Evolutionary conservation across 495 filamentous ascomycete species (phyloP).

Genomic region (Xylaria castorea): DNA sequence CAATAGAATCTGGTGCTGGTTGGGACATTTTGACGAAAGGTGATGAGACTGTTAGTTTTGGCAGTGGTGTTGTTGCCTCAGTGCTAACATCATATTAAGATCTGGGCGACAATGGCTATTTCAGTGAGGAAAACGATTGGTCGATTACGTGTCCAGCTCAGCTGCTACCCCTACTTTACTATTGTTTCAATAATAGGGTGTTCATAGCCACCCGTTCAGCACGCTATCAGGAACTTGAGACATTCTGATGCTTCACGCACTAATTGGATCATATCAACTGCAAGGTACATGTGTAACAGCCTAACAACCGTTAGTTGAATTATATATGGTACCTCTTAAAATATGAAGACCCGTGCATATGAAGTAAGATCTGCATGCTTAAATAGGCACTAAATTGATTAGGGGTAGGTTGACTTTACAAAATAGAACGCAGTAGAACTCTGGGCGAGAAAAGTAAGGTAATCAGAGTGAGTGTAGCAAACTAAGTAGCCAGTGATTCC

Average conservation of each 20-base stretch:
- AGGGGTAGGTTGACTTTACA: too few relatives aligned
- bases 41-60: background rate
- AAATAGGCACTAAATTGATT: background rate
- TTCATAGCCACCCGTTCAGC: background rate
- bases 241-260: background rate
- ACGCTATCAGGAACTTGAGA: background rate
- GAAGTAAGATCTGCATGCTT: background rate
- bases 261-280: background rate
- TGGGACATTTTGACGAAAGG: background rate
- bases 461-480: background rate
- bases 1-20: background rate
- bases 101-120: background rate
- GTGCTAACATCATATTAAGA: too few relatives aligned
- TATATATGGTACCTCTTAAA: background rate
- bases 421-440: background rate
- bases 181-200: background rate
- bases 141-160: background rate
- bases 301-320: background rate
- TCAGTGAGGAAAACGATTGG: background rate
- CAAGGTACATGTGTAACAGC: too few relatives aligned
- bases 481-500: background rate
- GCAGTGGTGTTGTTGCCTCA: background rate
- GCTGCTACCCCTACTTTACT: background rate
- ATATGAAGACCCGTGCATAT: background rate
- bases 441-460: background rate